Evolutionary conservation across 306 rosid species (phyloP).

Genomic region (Prunus mongolica): DNA sequence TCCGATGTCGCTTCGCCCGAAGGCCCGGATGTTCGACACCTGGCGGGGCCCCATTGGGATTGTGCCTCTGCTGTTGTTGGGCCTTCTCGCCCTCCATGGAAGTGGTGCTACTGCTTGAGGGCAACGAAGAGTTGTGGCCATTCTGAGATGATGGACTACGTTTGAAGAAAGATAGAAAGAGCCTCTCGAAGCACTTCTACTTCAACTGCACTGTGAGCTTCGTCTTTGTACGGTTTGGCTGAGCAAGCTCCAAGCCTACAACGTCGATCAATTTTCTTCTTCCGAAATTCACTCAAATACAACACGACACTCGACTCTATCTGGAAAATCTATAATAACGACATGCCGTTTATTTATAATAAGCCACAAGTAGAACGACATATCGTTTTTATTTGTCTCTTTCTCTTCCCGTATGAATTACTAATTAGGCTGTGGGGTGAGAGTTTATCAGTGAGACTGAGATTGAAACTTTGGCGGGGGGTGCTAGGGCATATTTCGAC

Average conservation of each 20-base stretch:
- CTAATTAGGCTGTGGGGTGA: too few relatives aligned
- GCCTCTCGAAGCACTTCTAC: background rate
- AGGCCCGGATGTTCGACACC: slow-evolving; percentile 39
- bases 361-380: background rate
- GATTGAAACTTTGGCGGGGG: background rate
- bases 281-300: background rate
- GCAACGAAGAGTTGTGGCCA: slow-evolving; percentile 43
- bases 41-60: background rate
- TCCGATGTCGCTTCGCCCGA: slow-evolving; percentile 56
- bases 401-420: background rate
- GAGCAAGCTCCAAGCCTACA: background rate
- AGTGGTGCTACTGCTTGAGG: slow-evolving; percentile 14
- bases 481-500: background rate
- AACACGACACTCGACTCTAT: background rate
- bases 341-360: background rate
- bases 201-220: background rate
- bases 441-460: too few relatives aligned
- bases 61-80: background rate
- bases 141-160: background rate
- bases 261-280: background rate
- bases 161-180: background rate
- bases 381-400: background rate
- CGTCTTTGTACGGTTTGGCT: background rate
- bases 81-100: slow-evolving; percentile 12
- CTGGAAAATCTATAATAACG: background rate